Evolutionary conservation across 2,329 filamentous ascomycete species (phyloP).

Genomic region (Monosporascus sp.): DNA sequence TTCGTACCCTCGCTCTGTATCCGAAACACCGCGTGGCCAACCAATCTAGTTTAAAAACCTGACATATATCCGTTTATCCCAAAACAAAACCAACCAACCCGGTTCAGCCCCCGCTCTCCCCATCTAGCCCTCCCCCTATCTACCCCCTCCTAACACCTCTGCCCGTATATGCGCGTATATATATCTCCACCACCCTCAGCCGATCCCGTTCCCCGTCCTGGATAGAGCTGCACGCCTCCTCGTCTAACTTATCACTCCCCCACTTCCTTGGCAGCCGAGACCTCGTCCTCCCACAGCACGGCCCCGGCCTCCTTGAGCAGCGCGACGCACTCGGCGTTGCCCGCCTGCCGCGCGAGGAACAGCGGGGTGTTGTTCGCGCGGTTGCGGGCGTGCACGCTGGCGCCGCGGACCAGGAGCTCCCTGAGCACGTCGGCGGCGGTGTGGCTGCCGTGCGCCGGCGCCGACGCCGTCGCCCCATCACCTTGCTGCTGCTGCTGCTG

Average conservation of each 20-base stretch:
- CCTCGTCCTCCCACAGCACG: constrained; percentile 51
- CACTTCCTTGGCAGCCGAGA: not conserved
- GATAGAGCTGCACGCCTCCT: too few species aligned
- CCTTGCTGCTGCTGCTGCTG: not conserved
- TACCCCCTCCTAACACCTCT: too few species aligned
- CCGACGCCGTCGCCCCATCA: constrained; percentile 27
- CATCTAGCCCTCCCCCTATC: too few species aligned
- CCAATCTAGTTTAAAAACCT: too few species aligned
- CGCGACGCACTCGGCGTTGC: constrained; percentile 47
- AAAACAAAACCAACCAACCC: too few species aligned
- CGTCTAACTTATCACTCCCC: too few species aligned
- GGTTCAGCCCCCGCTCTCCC: too few species aligned
- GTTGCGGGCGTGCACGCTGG: constrained; percentile 64
- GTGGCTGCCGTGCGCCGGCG: constrained; percentile 56
- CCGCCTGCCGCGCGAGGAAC: constrained; percentile 56
- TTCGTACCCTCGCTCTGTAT: not conserved
- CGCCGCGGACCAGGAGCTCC: constrained; percentile 55
- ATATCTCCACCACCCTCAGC: too few species aligned
- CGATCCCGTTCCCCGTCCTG: too few species aligned
- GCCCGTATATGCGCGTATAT: too few species aligned
- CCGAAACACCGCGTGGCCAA: too few species aligned
- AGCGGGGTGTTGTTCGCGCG: constrained; percentile 61
- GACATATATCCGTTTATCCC: too few species aligned
- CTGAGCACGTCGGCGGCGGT: constrained; percentile 48
- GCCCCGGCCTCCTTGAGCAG: constrained; percentile 56